A percentile compares a stretch with the other conserved stretches of the same genome.
Evolutionary conservation across 208 protist genomes (phyloP).

Genomic region (Jaenimonas drosophilae): DNA sequence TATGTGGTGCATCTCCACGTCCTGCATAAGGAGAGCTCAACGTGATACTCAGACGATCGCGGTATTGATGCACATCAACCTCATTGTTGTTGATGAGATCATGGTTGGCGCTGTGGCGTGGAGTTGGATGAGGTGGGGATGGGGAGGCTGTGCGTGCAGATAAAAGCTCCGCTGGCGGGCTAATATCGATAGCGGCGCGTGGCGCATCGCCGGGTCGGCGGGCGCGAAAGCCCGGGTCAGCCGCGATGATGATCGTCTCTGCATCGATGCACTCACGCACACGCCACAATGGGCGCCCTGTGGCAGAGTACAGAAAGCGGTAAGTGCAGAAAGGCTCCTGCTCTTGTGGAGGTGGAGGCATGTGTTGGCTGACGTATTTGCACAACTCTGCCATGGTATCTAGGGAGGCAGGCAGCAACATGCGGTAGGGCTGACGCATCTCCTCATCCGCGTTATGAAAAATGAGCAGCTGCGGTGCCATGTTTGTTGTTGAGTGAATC

Average conservation of each 20-base stretch:
- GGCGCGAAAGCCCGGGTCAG: conserved; percentile 37
- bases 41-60: too few species aligned
- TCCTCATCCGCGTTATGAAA: not conserved
- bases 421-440: not conserved
- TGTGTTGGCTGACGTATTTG: conserved; percentile 22
- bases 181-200: too few species aligned
- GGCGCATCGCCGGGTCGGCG: conserved; percentile 10
- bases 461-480: not conserved
- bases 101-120: too few species aligned
- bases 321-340: conserved; percentile 24
- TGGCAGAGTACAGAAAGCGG: conserved; percentile 63
- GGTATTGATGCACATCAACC: too few species aligned
- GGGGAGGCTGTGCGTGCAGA: too few species aligned
- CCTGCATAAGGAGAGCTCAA: too few species aligned
- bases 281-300: conserved; percentile 59
- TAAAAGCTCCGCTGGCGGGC: too few species aligned
- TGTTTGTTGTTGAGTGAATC: not conserved
- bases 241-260: conserved; percentile 40
- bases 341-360: conserved; percentile 13
- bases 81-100: too few species aligned
- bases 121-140: too few species aligned
- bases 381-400: not conserved
- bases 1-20: too few species aligned
- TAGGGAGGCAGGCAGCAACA: not conserved
- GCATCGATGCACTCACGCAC: conserved; percentile 58